These are phyloP conservation scores for Volvariella surrecta DNA, from an alignment of 1,284 basidiomycete species.

Conservation along the genomic window DNA sequence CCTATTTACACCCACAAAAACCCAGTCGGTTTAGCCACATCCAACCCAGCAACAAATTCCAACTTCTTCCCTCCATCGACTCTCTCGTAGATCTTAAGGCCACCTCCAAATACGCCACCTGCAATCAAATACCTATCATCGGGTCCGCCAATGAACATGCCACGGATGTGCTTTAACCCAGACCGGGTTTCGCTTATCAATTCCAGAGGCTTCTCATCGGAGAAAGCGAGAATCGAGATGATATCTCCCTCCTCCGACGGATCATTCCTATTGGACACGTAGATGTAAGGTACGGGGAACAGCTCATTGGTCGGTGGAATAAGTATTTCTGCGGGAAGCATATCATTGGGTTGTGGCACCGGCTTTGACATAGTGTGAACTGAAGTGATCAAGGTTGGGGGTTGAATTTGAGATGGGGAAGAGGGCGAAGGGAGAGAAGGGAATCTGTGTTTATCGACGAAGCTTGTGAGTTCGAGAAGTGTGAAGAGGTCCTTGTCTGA, in stretches of 20 bases:
- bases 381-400: constrained; percentile 32
- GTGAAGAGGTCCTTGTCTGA: constrained; percentile 54
- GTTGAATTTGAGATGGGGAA: constrained; percentile 18
- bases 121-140: constrained; percentile 40
- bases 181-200: constrained; percentile 40
- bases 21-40: constrained; percentile 30
- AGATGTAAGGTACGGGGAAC: constrained; percentile 42
- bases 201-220: constrained; percentile 22
- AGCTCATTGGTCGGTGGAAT: constrained; percentile 34
- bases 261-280: constrained; percentile 58
- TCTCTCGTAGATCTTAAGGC: constrained; percentile 44
- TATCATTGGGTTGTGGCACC: constrained; percentile 27
- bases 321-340: constrained; percentile 52
- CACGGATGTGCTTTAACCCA: constrained; percentile 42
- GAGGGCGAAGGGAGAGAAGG: constrained; percentile 33
- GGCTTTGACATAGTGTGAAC: constrained; percentile 37
- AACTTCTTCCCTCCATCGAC: constrained; percentile 37
- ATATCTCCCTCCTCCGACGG: constrained; percentile 52
- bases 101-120: constrained; percentile 38
- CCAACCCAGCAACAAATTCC: constrained; percentile 30
- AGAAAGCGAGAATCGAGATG: constrained; percentile 47
- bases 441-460: constrained; percentile 43
- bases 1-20: constrained; percentile 35
- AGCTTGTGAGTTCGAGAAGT: constrained; percentile 52
- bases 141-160: constrained; percentile 41